Evolutionary conservation across 2,329 filamentous ascomycete genomes (phyloP).

Genomic region (Daldinia sp.): DNA sequence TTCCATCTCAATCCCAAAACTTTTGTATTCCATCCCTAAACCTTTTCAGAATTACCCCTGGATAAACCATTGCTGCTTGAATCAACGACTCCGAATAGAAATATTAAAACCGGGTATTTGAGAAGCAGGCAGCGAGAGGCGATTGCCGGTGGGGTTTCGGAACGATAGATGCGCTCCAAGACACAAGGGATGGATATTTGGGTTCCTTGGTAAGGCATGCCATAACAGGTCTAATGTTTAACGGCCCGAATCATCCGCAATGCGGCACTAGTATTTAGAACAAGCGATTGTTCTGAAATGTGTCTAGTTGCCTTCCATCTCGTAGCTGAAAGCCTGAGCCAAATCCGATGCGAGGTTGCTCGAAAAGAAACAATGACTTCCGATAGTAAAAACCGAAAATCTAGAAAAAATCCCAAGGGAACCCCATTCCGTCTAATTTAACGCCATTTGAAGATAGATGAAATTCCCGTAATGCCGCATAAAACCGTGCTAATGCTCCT

Average conservation of each 20-base stretch:
- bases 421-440: slow-evolving; percentile 39
- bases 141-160: slow-evolving; percentile 29
- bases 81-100: slow-evolving; percentile 39
- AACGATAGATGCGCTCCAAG: slow-evolving; percentile 26
- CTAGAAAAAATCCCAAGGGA: slow-evolving; percentile 24
- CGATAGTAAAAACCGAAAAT: slow-evolving; percentile 24
- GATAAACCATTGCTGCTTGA: slow-evolving; percentile 31
- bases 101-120: slow-evolving; percentile 39
- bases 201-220: slow-evolving; percentile 25
- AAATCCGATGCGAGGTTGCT: slow-evolving; percentile 23
- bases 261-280: slow-evolving; percentile 14
- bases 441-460: slow-evolving; percentile 37
- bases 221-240: slow-evolving; percentile 4
- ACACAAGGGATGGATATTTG: slow-evolving; percentile 30
- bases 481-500: slow-evolving; percentile 32
- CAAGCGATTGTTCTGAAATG: slow-evolving; percentile 17
- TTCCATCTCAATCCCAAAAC: slow-evolving; percentile 43
- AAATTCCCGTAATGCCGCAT: slow-evolving; percentile 31
- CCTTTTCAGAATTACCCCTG: slow-evolving; percentile 34
- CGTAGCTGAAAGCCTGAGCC: slow-evolving; percentile 9
- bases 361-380: slow-evolving; percentile 24
- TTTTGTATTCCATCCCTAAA: slow-evolving; percentile 44
- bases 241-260: slow-evolving; percentile 24
- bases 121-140: slow-evolving; percentile 17
- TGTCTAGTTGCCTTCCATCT: slow-evolving; percentile 7